Percentiles rank a stretch among this genome's conserved stretches.
phyloP scores from a whole-genome alignment of 1,284 basidiomycete genomes.

The Volvariella surrecta region DNA sequence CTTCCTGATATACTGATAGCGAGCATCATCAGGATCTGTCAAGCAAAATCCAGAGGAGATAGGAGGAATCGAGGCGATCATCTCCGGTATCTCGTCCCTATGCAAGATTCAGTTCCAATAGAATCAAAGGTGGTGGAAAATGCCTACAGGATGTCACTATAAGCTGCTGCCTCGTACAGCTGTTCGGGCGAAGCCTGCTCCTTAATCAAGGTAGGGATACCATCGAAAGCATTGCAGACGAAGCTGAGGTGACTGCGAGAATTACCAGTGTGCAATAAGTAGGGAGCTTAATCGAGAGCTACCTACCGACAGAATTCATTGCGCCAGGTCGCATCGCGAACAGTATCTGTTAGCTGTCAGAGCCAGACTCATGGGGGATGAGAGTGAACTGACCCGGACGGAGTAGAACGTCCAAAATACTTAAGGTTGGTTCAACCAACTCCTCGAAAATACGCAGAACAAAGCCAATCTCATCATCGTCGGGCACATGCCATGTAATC shows the following conservation, averaged over 20 bases:
- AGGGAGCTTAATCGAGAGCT: neutral
- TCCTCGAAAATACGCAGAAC: slow-evolving; percentile 67
- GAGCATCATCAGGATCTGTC: slow-evolving; percentile 56
- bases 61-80: slow-evolving; percentile 54
- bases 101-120: slow-evolving; percentile 4
- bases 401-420: slow-evolving; percentile 53
- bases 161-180: slow-evolving; percentile 26
- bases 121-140: neutral
- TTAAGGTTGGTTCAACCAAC: slow-evolving; percentile 61
- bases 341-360: slow-evolving; percentile 17
- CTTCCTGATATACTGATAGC: slow-evolving; percentile 53
- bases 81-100: slow-evolving; percentile 59
- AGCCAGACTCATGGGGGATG: neutral
- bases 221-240: slow-evolving; percentile 60
- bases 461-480: slow-evolving; percentile 65
- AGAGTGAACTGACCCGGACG: slow-evolving; percentile 35
- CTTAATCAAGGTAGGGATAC: slow-evolving; percentile 55
- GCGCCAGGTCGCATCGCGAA: slow-evolving; percentile 63
- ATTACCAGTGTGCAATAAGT: no score
- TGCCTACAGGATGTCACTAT: slow-evolving; percentile 56
- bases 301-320: slow-evolving; percentile 83
- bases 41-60: slow-evolving; percentile 66
- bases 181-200: slow-evolving; percentile 40
- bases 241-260: slow-evolving; percentile 45
- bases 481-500: slow-evolving; percentile 77